Conservation (phyloP, 2,329 filamentous ascomycete genomes). For the Diaporthe sp. region DNA sequence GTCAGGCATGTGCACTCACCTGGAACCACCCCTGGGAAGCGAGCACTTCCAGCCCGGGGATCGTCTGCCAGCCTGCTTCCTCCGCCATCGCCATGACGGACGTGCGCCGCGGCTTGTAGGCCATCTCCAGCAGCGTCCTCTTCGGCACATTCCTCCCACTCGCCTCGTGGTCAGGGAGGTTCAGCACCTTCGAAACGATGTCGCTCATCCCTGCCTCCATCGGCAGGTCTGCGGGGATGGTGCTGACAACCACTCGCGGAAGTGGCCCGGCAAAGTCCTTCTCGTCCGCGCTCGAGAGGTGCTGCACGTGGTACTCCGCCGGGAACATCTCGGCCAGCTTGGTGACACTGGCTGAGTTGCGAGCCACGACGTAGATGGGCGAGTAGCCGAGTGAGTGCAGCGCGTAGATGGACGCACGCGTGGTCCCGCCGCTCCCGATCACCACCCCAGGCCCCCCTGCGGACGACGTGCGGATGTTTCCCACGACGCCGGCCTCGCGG, state of each 20-base stretch:
- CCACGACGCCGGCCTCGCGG: conserved; percentile 73
- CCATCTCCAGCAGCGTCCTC: conserved; percentile 90
- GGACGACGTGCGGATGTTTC: conserved; percentile 50
- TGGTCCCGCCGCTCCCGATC: conserved; percentile 92
- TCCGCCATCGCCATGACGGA: conserved; percentile 87
- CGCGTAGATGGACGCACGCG: conserved; percentile 90
- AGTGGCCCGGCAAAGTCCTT: conserved; percentile 62
- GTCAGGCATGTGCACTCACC: conserved; percentile 63
- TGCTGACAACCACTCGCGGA: conserved; percentile 85
- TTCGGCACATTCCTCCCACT: conserved; percentile 53
- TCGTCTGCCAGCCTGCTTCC: conserved; percentile 83
- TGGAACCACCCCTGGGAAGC: conserved; percentile 92
- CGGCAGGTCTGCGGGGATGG: conserved; percentile 89
- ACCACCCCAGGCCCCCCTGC: conserved; percentile 75
- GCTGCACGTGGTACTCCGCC: conserved; percentile 75
- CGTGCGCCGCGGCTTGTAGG: conserved; percentile 90
- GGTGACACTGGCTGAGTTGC: conserved; percentile 77
- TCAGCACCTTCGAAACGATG: conserved; percentile 70
- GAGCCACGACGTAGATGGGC: conserved; percentile 89
- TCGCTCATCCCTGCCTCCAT: conserved; percentile 80
- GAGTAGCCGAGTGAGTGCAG: conserved; percentile 86
- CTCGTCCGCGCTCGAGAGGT: conserved; percentile 69
- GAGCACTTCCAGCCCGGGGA: conserved; percentile 90
- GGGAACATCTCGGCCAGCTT: conserved; percentile 81
- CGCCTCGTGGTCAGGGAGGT: conserved; percentile 51